phyloP scores from a whole-genome alignment of 106 monocot species.

The Phalaenopsis aphrodite region DNA sequence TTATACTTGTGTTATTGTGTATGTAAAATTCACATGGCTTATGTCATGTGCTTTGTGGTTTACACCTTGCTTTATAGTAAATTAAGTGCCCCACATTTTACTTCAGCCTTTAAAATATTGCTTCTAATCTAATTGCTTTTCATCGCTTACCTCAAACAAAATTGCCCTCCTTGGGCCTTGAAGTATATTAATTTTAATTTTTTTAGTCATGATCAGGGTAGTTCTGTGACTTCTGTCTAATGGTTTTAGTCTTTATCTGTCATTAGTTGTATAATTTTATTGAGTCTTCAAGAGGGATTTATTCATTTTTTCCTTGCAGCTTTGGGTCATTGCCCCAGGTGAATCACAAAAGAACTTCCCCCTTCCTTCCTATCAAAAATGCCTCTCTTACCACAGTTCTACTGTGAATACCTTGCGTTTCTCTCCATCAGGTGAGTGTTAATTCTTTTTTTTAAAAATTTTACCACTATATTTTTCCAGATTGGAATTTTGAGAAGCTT shows the following conservation, averaged over 20 bases:
- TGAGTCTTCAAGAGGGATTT: background rate
- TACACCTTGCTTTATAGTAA: too few relatives aligned
- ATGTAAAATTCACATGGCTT: too few relatives aligned
- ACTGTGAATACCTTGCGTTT: constrained; percentile 77
- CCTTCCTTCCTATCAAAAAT: constrained; percentile 49
- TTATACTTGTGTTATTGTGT: too few relatives aligned
- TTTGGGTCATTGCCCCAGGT: constrained; percentile 54
- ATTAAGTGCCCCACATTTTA: too few relatives aligned
- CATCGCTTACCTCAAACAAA: background rate
- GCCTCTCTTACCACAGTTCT: constrained; percentile 75
- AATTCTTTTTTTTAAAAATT: background rate
- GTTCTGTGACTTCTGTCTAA: background rate
- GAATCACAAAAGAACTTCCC: constrained; percentile 64
- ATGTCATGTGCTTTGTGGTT: too few relatives aligned
- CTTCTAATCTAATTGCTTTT: background rate
- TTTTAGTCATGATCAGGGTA: background rate
- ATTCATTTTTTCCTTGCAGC: constrained; percentile 31
- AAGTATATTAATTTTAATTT: background rate
- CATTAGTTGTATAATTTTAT: background rate
- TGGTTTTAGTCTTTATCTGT: background rate
- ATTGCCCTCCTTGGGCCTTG: background rate
- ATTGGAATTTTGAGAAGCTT: background rate
- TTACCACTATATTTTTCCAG: background rate
- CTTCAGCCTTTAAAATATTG: too few relatives aligned
- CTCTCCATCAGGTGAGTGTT: constrained; percentile 71